A percentile compares a stretch with the other conserved stretches of the same genome.
These are phyloP conservation scores for Xylariaceae sp. DNA, from an alignment of 2,329 filamentous ascomycete genomes.

Conservation along the genomic window DNA sequence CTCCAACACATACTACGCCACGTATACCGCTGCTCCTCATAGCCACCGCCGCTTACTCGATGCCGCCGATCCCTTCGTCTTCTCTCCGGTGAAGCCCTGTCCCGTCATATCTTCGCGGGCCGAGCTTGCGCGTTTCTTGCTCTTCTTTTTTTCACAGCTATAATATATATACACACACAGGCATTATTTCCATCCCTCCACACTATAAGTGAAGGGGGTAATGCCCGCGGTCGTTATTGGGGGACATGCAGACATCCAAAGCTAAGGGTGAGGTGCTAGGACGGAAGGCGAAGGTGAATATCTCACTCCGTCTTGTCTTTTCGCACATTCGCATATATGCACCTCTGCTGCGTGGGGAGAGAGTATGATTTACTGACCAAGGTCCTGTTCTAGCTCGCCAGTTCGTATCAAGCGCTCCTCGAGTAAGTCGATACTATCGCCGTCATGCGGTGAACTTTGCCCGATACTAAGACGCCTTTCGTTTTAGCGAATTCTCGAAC, in stretches of 20 bases:
- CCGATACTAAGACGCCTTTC: constrained; percentile 11
- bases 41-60: constrained; percentile 3
- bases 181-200: not conserved
- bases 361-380: constrained; percentile 10
- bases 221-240: constrained; percentile 19
- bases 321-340: not conserved
- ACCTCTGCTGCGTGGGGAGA: not conserved
- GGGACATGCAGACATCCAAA: constrained; percentile 38
- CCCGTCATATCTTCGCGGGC: not conserved
- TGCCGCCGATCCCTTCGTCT: constrained; percentile 2
- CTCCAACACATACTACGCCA: not conserved
- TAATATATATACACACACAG: not conserved
- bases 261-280: constrained; percentile 42
- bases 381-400: constrained; percentile 65
- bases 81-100: not conserved
- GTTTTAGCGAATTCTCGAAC: constrained; percentile 78
- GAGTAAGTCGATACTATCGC: constrained; percentile 56
- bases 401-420: constrained; percentile 92
- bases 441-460: constrained; percentile 1
- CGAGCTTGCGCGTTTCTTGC: not conserved
- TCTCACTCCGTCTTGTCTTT: not conserved
- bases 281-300: constrained; percentile 33
- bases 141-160: not conserved
- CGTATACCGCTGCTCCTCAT: constrained; percentile 1
- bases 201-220: constrained; percentile 20